Base-by-base conservation (phyloP, 306 rosid species). In the Albizia julibrissin region DNA sequence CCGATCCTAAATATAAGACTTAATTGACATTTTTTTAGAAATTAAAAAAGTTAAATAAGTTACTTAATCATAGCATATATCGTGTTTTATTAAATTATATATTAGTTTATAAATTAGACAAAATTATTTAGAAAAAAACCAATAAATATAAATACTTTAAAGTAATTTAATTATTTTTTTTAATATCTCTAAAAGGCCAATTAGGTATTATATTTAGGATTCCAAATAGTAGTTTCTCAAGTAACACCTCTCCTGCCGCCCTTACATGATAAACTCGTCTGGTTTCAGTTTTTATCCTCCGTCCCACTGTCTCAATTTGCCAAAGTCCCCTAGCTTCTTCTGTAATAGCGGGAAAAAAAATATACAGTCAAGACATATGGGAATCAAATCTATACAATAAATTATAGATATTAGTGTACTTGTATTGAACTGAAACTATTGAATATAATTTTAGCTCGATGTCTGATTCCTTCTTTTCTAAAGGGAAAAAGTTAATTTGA, bases 201-300 rank as follows among this genome's bases (percentile, higher is more conserved):
- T 4, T 4, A 4, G 5, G 6, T 34, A 0, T 34, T 34, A 34
- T 34, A 4, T 34, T 3, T 34, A 34, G 0, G 3, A 34, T 0
- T 6, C 0, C 37, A 0, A 0, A 1, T 4, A 34, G 6, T 34
- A 34, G 37, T 34, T 34, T 90, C 81, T 87, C 86, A 7, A 84
- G 93, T 44, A 64, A 84, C 56, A 56, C 84, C 84, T 72, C 74
- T 22, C 82, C 71, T 81, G 84, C 88, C 21, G 31, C 22, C 43
- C 47, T 24, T 21, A 21, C 49, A 39, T 69, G 46, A 54, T 19
- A 19, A 12, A 54, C 10, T n/a, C 62, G 27, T 21, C 54, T 69
- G 33, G 21, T 69, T 31, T 24, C 34, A 50, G n/a, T 22, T 22
- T 22, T 44, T 8, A 34, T 67, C 46, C 43, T 34, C 15, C 37